Evolutionary conservation across 1,284 basidiomycete species (phyloP).

Genomic region (Cutaneotrichosporon cavernicola): DNA sequence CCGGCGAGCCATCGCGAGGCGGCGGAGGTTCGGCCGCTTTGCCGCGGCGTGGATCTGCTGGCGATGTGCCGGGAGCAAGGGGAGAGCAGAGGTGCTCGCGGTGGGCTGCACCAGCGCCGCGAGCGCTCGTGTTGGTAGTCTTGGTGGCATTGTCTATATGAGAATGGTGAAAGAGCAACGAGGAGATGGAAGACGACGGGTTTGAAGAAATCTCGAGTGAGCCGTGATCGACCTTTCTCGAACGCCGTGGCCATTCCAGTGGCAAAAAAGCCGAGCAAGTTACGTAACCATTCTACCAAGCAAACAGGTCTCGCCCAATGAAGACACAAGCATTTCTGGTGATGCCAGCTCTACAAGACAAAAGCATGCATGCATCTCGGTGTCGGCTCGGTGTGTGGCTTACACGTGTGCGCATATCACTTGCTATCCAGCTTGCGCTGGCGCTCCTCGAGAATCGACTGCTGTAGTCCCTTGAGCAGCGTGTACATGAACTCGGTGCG

Average conservation of each 20-base stretch:
- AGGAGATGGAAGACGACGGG: neutral
- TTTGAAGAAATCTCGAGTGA: neutral
- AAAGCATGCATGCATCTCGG: neutral
- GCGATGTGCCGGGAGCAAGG: neutral
- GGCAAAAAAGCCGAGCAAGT: neutral
- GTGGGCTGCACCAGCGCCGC: slow-evolving; percentile 13
- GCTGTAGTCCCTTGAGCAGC: slow-evolving; percentile 43
- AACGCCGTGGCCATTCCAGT: neutral
- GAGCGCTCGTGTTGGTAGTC: slow-evolving; percentile 23
- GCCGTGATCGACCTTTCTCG: neutral
- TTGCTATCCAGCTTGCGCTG: neutral
- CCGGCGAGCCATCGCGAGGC: slow-evolving; percentile 49
- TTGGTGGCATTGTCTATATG: slow-evolving; percentile 19
- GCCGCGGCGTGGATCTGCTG: neutral
- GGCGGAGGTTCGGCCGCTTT: neutral
- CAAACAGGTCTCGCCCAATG: neutral
- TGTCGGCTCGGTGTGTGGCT: neutral
- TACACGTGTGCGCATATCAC: neutral
- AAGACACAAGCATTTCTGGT: neutral
- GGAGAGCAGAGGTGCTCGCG: slow-evolving; percentile 9
- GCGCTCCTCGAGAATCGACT: slow-evolving; percentile 15
- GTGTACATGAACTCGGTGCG: slow-evolving; percentile 41
- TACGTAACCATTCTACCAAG: neutral
- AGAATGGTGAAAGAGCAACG: neutral
- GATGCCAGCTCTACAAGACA: neutral